A percentile compares a stretch with the other conserved stretches of the same genome.
Conservation (phyloP, 805 yeast species). For the Cyberlindnera mrakii region DNA sequence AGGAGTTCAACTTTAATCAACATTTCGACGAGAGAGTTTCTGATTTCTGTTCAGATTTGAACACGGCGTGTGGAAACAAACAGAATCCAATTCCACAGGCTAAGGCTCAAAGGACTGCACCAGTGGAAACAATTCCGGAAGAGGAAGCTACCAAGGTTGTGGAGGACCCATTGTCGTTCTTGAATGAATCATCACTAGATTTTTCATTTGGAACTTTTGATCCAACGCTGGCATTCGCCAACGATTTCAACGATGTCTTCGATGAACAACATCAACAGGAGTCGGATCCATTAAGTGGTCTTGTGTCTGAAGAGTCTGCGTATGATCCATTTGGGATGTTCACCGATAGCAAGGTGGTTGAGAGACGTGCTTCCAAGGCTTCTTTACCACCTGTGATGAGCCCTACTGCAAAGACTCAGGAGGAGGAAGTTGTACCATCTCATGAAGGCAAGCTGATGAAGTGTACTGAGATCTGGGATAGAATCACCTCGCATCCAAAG, state of each 20-base stretch:
- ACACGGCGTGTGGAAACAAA: conserved; percentile 78
- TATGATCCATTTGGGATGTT: conserved; percentile 45
- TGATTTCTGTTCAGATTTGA: conserved; percentile 70
- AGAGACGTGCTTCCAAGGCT: conserved; percentile 6
- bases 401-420: conserved; percentile 1
- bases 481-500: conserved; percentile 89
- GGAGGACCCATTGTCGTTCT: conserved; percentile 41
- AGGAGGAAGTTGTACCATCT: conserved; percentile 57
- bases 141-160: neutral
- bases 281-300: conserved; percentile 33
- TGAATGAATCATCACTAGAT: conserved; percentile 27
- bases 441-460: conserved; percentile 54
- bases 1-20: conserved; percentile 31
- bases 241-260: conserved; percentile 9
- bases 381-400: neutral
- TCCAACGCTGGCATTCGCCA: conserved; percentile 44
- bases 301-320: conserved; percentile 50
- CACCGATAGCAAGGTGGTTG: conserved; percentile 4
- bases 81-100: conserved; percentile 57
- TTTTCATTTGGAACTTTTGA: conserved; percentile 36
- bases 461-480: conserved; percentile 95
- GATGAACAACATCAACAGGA: conserved; percentile 9
- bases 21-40: conserved; percentile 65
- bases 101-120: conserved; percentile 8
- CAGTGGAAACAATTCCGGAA: neutral